phyloP scores from a whole-genome alignment of 2,329 filamentous ascomycete genomes.

The Davidsoniella neocaledoniae region DNA sequence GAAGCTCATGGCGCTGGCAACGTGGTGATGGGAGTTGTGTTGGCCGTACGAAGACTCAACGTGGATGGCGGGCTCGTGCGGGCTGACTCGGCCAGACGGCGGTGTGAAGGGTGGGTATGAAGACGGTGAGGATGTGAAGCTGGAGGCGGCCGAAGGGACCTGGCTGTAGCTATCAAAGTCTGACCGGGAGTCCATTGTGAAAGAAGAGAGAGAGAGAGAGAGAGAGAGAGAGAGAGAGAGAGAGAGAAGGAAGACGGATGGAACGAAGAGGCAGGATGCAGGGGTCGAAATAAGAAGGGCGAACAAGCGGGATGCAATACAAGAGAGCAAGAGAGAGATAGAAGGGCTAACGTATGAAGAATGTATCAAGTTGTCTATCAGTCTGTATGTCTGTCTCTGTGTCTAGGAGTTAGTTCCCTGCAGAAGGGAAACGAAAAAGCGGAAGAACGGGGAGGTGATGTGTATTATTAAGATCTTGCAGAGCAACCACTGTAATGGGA shows the following conservation, averaged over 20 bases:
- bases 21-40: neutral
- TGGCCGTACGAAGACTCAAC: slow-evolving; percentile 6
- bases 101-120: slow-evolving; percentile 29
- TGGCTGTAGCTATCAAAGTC: slow-evolving; percentile 23
- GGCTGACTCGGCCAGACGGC: slow-evolving; percentile 22
- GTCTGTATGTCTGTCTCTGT: neutral
- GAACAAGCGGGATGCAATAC: neutral
- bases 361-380: slow-evolving; percentile 2
- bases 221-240: neutral
- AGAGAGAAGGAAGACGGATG: slow-evolving; percentile 1
- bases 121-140: slow-evolving; percentile 25
- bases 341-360: neutral
- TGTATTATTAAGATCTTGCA: slow-evolving; percentile 2
- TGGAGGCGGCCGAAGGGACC: slow-evolving; percentile 19
- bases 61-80: slow-evolving; percentile 7
- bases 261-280: neutral
- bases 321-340: neutral
- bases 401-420: slow-evolving; percentile 1
- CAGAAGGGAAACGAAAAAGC: neutral
- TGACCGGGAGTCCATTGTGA: slow-evolving; percentile 24
- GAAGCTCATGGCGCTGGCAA: slow-evolving; percentile 5
- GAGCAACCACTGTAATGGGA: neutral
- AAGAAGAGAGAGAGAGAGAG: slow-evolving; percentile 15
- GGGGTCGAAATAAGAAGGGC: neutral
- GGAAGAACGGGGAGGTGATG: neutral